Evolutionary conservation across 1,284 basidiomycete species (phyloP), one percentile per base, ranked within the genome.

Genomic region (Cutaneotrichosporon daszewskae): DNA sequence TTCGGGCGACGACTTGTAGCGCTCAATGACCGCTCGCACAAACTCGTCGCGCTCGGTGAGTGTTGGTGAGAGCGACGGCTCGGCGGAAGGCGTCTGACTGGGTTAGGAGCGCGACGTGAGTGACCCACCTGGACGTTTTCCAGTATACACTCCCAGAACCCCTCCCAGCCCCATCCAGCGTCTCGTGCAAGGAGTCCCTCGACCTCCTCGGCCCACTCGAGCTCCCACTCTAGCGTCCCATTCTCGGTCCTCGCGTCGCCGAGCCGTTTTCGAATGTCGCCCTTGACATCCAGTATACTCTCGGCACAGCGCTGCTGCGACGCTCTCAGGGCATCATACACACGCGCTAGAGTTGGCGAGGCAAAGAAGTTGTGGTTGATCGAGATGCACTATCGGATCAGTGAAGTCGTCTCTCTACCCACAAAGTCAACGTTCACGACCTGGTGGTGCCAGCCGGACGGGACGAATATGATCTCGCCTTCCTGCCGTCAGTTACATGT

Each of bases 321-420:
- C 1, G 47, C 26, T 1, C 56, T 48, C 16, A 79, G 69, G 2
- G 74, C 62, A 1, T 40, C 34, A 59, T 75, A 78, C 39, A 78
- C 67, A 7, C 57, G 55, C 0, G 63, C 55, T 5, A 79, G 58
- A 34, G 76, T 77, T 18, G 69, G 62, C 0, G 74, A 62, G 44
- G 78, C 73, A 54, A 73, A 72, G 72, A 77, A 79, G 51, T 75
- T 75, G 60, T 75, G 74, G 55, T 76, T 76, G 57, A 76, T 70
- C 1, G 71, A 73, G 32, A 74, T 66, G 32, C 73, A 66, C 71
- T 74, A 45, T 9, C 14, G 40, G n/a, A n/a, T 45, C 22, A 42
- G 38, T 23, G 28, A 24, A 25, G 6, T 29, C 22, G 16, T 2
- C 16, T 9, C 3, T 18, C 17, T 4, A 54, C 64, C 51, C 39